phyloP scores from a whole-genome alignment of 2,329 filamentous ascomycete species.

The Penicillium oxalicum region DNA sequence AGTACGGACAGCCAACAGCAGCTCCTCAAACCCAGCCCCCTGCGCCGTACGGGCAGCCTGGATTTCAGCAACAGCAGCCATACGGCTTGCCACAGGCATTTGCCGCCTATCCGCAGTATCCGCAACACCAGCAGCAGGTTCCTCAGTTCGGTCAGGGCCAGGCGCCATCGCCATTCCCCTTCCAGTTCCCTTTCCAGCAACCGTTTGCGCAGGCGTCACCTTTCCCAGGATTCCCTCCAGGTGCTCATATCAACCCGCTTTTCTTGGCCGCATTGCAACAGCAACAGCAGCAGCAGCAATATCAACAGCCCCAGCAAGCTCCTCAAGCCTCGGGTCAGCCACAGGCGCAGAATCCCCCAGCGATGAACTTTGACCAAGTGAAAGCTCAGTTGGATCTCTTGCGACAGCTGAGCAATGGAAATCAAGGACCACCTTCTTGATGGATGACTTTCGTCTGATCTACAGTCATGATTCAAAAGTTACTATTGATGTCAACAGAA shows the following conservation, averaged over 20 bases:
- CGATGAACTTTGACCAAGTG: constrained; percentile 37
- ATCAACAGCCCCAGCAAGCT: constrained; percentile 23
- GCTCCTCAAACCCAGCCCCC: constrained; percentile 18
- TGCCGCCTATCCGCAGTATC: constrained; percentile 20
- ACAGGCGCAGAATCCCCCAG: constrained; percentile 21
- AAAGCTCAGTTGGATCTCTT: constrained; percentile 39
- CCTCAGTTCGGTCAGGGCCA: constrained; percentile 23
- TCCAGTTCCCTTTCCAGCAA: constrained; percentile 38
- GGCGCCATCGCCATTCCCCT: constrained; percentile 29
- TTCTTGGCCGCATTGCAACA: constrained; percentile 48
- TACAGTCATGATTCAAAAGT: constrained; percentile 6
- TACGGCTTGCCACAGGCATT: constrained; percentile 27
- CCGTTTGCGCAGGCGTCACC: constrained; percentile 41
- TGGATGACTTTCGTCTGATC: constrained; percentile 12
- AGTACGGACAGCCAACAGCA: constrained; percentile 14
- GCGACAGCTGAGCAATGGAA: constrained; percentile 32
- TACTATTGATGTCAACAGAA: constrained; percentile 10
- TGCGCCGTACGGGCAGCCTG: constrained; percentile 17
- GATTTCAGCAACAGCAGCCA: constrained; percentile 23
- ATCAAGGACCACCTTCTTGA: constrained; percentile 27
- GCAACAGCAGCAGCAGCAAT: constrained; percentile 36
- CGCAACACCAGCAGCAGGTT: constrained; percentile 37
- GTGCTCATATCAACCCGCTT: constrained; percentile 53
- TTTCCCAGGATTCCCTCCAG: constrained; percentile 34
- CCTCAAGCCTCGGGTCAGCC: constrained; percentile 23